These are phyloP conservation scores for Staphylotrichum tortipilum DNA, from an alignment of 495 filamentous ascomycete species.

Conservation along the genomic window DNA sequence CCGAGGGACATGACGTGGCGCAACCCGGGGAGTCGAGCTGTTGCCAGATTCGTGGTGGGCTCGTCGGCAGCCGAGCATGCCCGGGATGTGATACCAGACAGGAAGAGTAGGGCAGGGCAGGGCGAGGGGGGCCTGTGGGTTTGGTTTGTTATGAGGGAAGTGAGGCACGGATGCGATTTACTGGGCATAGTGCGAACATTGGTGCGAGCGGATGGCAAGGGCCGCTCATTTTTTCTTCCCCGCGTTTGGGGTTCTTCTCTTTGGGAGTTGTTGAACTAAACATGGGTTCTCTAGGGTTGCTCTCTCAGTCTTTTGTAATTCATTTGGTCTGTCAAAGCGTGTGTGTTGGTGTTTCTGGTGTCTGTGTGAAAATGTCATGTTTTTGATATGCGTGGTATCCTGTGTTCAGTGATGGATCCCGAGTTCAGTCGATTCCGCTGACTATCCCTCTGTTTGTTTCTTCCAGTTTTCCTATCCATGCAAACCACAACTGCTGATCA, in stretches of 20 bases:
- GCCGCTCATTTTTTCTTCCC: constrained; percentile 8
- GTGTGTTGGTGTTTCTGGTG: no score
- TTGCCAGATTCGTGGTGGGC: not conserved
- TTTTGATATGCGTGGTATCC: no score
- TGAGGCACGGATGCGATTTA: not conserved
- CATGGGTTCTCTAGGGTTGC: constrained; percentile 17
- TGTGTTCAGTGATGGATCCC: no score
- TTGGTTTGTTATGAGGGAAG: no score
- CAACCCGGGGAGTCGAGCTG: constrained; percentile 5
- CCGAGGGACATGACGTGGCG: not conserved
- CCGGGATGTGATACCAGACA: no score
- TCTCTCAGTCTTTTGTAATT: constrained; percentile 26
- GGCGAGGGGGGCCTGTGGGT: no score
- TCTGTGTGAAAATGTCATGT: no score
- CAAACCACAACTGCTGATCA: no score
- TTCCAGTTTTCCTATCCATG: no score
- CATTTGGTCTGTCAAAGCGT: constrained; percentile 5
- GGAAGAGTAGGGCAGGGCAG: no score
- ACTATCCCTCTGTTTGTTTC: no score
- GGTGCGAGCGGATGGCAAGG: not conserved
- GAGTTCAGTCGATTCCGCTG: no score
- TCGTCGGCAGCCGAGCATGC: not conserved
- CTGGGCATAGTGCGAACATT: not conserved
- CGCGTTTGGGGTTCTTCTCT: constrained; percentile 15
- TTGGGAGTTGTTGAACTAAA: constrained; percentile 21